Evolutionary conservation across 148 eudicot species (phyloP).

Genomic region (Vaccinium myrtillus): DNA sequence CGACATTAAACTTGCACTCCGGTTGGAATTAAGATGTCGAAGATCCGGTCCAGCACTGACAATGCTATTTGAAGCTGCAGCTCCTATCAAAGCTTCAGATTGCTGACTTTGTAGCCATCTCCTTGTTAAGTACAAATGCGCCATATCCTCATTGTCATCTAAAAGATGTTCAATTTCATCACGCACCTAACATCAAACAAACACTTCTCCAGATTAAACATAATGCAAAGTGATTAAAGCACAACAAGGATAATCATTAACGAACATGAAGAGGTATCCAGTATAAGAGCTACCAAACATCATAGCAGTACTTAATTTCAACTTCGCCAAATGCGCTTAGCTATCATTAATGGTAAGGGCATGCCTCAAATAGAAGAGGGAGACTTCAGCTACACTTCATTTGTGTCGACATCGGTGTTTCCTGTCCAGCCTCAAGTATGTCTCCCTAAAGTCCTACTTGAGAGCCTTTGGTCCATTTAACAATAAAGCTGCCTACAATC

Average conservation of each 20-base stretch:
- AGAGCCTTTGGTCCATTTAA: background rate
- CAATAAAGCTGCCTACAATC: background rate
- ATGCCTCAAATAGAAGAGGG: background rate
- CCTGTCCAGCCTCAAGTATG: background rate
- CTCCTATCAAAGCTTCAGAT: slow-evolving; percentile 52
- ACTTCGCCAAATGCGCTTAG: background rate
- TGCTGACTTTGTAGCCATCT: slow-evolving; percentile 83
- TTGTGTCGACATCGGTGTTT: background rate
- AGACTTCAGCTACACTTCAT: background rate
- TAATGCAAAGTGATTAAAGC: background rate
- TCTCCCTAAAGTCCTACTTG: background rate
- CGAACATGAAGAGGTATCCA: background rate
- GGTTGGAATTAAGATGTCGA: slow-evolving; percentile 60
- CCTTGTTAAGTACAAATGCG: slow-evolving; percentile 83
- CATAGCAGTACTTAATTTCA: background rate
- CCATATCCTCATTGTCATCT: slow-evolving; percentile 98
- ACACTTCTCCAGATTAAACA: background rate
- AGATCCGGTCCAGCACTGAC: slow-evolving; percentile 45
- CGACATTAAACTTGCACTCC: slow-evolving; percentile 72
- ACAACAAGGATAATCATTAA: background rate
- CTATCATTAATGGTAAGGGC: too few species aligned
- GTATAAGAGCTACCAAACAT: slow-evolving; percentile 1
- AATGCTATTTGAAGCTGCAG: slow-evolving; percentile 47
- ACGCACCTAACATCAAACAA: slow-evolving; percentile 54
- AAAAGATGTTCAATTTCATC: slow-evolving; percentile 98